These are phyloP conservation scores for Haberlea rhodopensis DNA, from an alignment of 257 asterid species.

Conservation along the genomic window DNA sequence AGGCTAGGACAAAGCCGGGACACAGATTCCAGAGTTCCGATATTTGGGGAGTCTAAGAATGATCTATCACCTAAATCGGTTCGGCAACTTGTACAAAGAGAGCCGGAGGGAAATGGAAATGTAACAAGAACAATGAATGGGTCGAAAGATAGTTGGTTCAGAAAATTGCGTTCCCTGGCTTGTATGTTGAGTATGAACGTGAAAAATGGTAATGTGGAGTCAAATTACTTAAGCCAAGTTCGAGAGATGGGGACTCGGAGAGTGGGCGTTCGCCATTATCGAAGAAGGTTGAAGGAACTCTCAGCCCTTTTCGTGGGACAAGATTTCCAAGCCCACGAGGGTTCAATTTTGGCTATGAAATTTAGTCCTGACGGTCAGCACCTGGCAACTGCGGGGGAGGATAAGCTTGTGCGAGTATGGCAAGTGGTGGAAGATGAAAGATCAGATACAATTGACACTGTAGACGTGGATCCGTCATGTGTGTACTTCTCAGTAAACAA, in stretches of 20 bases:
- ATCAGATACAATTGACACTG: slow-evolving; percentile 48
- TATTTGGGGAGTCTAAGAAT: slow-evolving; percentile 29
- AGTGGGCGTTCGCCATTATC: slow-evolving; percentile 55
- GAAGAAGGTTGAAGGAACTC: slow-evolving; percentile 63
- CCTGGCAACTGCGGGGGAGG: slow-evolving; percentile 89
- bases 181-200: slow-evolving; percentile 39
- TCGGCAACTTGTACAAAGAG: slow-evolving; percentile 30
- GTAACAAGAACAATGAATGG: slow-evolving; percentile 32
- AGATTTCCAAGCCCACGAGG: slow-evolving; percentile 80
- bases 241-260: slow-evolving; percentile 42
- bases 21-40: slow-evolving; percentile 22
- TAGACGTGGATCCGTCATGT: slow-evolving; percentile 78
- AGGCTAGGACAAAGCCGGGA: slow-evolving; percentile 28
- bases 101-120: slow-evolving; percentile 27
- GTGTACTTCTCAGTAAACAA: slow-evolving; percentile 71
- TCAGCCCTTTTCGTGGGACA: slow-evolving; percentile 80
- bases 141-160: slow-evolving; percentile 50
- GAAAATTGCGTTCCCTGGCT: slow-evolving; percentile 51
- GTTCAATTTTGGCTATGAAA: slow-evolving; percentile 77
- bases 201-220: slow-evolving; percentile 28
- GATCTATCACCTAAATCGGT: slow-evolving; percentile 25
- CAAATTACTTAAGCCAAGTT: slow-evolving; percentile 20
- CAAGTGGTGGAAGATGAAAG: slow-evolving; percentile 81
- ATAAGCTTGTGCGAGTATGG: slow-evolving; percentile 75
- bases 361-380: slow-evolving; percentile 78